phyloP scores from a whole-genome alignment of 73 alveolate species.

The Paramecium tetraurelia region DNA sequence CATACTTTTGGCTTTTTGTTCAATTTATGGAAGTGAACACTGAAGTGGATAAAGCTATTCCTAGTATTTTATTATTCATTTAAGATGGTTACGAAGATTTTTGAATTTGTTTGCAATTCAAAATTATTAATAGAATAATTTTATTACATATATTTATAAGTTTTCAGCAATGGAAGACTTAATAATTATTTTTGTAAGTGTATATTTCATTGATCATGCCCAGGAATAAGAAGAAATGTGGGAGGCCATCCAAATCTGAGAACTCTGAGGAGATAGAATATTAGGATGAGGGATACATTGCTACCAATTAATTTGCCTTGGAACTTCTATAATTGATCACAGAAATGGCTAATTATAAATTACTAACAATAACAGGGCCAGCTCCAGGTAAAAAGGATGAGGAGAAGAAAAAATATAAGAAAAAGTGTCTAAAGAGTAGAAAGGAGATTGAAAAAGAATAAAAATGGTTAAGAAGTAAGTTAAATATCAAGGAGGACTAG shows the following conservation, averaged over 20 bases:
- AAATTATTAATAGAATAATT: no score
- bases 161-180: not conserved
- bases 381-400: not conserved
- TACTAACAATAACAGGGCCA: not conserved
- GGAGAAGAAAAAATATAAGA: not conserved
- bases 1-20: no score
- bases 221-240: not conserved
- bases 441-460: not conserved
- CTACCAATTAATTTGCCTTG: not conserved
- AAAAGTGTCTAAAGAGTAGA: not conserved
- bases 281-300: not conserved
- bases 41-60: not conserved
- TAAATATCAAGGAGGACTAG: not conserved
- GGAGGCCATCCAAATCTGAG: not conserved
- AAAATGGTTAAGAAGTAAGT: not conserved
- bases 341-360: not conserved
- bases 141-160: no score
- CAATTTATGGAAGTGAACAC: not conserved
- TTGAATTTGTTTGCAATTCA: not conserved
- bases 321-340: not conserved
- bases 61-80: no score
- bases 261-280: not conserved
- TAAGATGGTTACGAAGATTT: not conserved
- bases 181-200: not conserved
- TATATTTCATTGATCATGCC: not conserved